phyloP scores from a whole-genome alignment of 1,139 yeast genomes.

The Pichia sp. region DNA sequence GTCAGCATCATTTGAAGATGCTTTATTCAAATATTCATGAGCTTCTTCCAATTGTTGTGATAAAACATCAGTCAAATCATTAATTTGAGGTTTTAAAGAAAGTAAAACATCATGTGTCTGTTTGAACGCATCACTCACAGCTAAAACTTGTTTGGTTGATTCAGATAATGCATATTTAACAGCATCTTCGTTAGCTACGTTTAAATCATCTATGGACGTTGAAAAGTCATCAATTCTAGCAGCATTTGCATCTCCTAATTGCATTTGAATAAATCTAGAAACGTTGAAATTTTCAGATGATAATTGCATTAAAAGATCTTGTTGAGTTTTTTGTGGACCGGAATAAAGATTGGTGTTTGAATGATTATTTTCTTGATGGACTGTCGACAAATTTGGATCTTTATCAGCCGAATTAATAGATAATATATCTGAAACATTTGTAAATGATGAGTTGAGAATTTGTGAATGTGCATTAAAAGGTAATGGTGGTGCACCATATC shows the following conservation, averaged over 20 bases:
- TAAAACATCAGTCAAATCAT: constrained; percentile 56
- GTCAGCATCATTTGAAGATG: constrained; percentile 53
- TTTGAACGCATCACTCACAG: constrained; percentile 59
- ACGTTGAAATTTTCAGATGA: constrained; percentile 7
- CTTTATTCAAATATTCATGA: constrained; percentile 36
- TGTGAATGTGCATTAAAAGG: constrained; percentile 14
- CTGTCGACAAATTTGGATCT: not conserved
- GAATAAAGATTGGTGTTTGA: not conserved
- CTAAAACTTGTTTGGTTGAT: constrained; percentile 67
- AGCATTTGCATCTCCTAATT: constrained; percentile 16
- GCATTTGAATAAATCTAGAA: constrained; percentile 4
- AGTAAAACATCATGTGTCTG: constrained; percentile 61
- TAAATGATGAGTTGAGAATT: constrained; percentile 4
- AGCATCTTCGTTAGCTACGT: constrained; percentile 43
- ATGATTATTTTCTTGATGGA: constrained; percentile 1
- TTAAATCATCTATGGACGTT: constrained; percentile 7
- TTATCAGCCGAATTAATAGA: constrained; percentile 1
- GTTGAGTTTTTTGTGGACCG: not conserved
- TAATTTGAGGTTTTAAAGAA: constrained; percentile 52
- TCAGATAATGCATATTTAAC: constrained; percentile 61
- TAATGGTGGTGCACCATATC: constrained; percentile 9
- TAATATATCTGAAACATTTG: constrained; percentile 1
- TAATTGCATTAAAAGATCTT: constrained; percentile 8
- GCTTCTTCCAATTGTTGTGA: constrained; percentile 58
- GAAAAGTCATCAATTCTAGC: constrained; percentile 15